Evolutionary conservation across 257 asterid species (phyloP), one percentile per base, ranked within the genome.

Genomic region (Ballota nigra): DNA sequence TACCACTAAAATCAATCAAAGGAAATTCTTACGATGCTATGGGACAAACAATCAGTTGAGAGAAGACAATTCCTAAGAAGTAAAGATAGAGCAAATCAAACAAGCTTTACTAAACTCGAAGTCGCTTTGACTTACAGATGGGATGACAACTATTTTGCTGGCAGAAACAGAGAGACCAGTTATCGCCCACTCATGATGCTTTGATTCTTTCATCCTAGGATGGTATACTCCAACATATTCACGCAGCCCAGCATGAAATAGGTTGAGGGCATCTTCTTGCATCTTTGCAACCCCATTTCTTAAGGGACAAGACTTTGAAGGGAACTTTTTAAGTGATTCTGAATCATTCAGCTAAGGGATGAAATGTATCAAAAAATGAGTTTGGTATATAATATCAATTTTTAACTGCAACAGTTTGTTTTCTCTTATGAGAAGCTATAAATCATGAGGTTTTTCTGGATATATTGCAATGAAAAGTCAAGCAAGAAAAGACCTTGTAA

Each of bases 161-260:
- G 98, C 98, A 33, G 96, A 81, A 75, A 94, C 77, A 5, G 98
- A 87, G 72, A 94, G 96, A 72, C 92, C 92, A 67, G 96, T 89
- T 77, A 94, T 87, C 63, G 95, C 90, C 98, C 98, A 94, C 47
- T 85, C 88, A 15, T 75, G 83, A 18, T 70, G 78, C 74, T 83
- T 83, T 81, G 66, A 45, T 66, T 86, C 85, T 45, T 83, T 81
- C 31, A 75, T 64, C 68, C 75, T 80, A 40, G 53, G 80, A 63
- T 78, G 82, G 74, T 65, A 75, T 34, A 74, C 59, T 43, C 96
- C 96, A 83, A 85, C 63, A 85, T 80, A 94, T 71, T 94, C 97
- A 62, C 97, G 97, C 41, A 94, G 77, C 49, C 86, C 97, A 20
- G 91, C 86, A 75, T 89, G 87, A 86, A 94, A 94, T 66, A 94